phyloP scores from a whole-genome alignment of 495 filamentous ascomycete genomes.

The Cercophora scortea region DNA sequence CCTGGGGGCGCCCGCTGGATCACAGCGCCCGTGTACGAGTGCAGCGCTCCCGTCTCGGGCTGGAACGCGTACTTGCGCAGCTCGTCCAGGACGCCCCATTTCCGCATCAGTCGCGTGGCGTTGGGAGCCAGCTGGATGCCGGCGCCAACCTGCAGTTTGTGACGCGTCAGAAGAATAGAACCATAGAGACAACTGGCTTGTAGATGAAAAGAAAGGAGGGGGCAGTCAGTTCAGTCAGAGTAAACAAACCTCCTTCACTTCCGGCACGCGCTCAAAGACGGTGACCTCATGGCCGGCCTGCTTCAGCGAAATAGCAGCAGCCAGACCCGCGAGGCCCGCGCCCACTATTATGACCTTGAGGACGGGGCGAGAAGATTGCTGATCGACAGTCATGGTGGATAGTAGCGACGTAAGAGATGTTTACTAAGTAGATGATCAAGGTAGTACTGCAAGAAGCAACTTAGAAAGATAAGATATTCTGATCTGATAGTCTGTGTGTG shows the following conservation, averaged over 20 bases:
- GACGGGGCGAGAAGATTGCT: neutral
- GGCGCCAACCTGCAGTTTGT: slow-evolving; percentile 27
- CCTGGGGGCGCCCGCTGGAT: slow-evolving; percentile 19
- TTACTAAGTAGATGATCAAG: no score
- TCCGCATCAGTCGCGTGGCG: slow-evolving; percentile 34
- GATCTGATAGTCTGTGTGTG: no score
- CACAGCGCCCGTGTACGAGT: slow-evolving; percentile 25
- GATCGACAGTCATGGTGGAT: neutral
- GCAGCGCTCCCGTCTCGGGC: slow-evolving; percentile 21
- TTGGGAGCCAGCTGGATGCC: slow-evolving; percentile 53
- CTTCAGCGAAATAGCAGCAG: slow-evolving; percentile 49
- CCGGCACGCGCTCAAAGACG: slow-evolving; percentile 50
- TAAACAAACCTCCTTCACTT: slow-evolving; percentile 38
- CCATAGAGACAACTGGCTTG: no score
- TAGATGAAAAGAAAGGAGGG: neutral
- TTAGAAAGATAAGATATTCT: neutral
- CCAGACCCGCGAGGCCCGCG: slow-evolving; percentile 58
- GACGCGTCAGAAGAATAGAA: no score
- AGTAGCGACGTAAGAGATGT: no score
- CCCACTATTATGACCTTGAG: slow-evolving; percentile 36
- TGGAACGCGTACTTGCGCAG: slow-evolving; percentile 16
- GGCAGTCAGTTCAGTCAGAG: neutral
- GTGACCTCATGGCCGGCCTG: slow-evolving; percentile 49
- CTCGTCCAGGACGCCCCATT: slow-evolving; percentile 25
- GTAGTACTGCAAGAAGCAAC: no score